These are phyloP conservation scores for Grigorovia humatica DNA, from an alignment of 805 yeast species.

Conservation along the genomic window DNA sequence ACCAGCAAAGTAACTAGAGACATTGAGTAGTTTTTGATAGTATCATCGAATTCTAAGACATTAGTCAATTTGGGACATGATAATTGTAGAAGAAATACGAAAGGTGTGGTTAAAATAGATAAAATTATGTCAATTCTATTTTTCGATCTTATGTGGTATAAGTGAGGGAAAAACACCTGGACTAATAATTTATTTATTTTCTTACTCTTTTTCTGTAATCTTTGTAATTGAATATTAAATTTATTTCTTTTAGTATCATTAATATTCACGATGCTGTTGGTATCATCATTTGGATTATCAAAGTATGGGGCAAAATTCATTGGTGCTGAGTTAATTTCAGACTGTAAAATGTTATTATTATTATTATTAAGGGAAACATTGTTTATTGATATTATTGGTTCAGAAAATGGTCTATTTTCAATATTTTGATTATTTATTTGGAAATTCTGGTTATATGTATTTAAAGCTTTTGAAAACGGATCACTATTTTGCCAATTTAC, in stretches of 20 bases:
- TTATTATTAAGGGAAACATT: neutral
- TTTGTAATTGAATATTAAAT: neutral
- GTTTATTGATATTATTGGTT: neutral
- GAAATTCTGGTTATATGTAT: neutral
- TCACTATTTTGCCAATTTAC: neutral
- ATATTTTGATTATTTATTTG: neutral
- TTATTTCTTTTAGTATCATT: neutral
- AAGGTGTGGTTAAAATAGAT: conserved; percentile 28
- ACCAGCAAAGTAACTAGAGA: conserved; percentile 14
- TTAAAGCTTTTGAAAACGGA: neutral
- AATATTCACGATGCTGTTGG: neutral
- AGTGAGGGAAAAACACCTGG: conserved; percentile 26
- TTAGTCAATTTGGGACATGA: conserved; percentile 29
- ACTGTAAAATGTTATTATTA: neutral
- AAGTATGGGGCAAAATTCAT: conserved; percentile 16
- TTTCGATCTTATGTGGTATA: conserved; percentile 20
- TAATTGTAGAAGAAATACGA: conserved; percentile 26
- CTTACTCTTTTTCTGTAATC: conserved; percentile 1
- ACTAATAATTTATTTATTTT: conserved; percentile 4
- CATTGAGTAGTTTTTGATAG: conserved; percentile 12
- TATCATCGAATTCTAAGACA: conserved; percentile 20
- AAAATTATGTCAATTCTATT: conserved; percentile 19
- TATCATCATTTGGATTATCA: conserved; percentile 11
- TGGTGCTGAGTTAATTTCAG: conserved; percentile 15
- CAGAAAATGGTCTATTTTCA: conserved; percentile 1